These are phyloP conservation scores for Scytalidium lignicola DNA, from an alignment of 2,329 filamentous ascomycete species.

Conservation along the genomic window DNA sequence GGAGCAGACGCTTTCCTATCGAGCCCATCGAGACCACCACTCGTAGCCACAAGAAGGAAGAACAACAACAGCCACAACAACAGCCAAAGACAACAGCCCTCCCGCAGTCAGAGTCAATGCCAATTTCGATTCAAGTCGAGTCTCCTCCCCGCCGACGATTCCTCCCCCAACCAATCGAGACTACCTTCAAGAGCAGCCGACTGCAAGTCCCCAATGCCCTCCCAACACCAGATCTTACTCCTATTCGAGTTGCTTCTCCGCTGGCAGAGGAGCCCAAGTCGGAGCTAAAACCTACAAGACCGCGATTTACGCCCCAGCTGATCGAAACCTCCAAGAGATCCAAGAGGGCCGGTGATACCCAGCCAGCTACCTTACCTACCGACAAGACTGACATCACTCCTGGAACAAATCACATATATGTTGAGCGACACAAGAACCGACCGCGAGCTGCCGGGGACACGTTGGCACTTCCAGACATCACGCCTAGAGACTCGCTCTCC, in stretches of 20 bases:
- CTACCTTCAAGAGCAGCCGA: slow-evolving; percentile 57
- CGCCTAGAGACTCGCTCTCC: slow-evolving; percentile 32
- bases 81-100: no score
- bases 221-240: slow-evolving; percentile 53
- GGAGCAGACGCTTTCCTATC: slow-evolving; percentile 31
- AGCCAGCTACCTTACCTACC: slow-evolving; percentile 55
- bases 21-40: slow-evolving; percentile 38
- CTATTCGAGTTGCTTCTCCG: slow-evolving; percentile 30
- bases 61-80: slow-evolving; percentile 5
- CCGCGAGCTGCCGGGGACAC: slow-evolving; percentile 15
- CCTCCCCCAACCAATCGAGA: slow-evolving; percentile 67
- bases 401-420: slow-evolving; percentile 28
- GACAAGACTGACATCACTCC: slow-evolving; percentile 70
- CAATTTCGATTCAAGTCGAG: slow-evolving; percentile 5
- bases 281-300: slow-evolving; percentile 25
- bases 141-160: slow-evolving; percentile 51
- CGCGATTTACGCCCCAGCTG: slow-evolving; percentile 69
- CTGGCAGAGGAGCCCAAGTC: slow-evolving; percentile 26
- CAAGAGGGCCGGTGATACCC: slow-evolving; percentile 59
- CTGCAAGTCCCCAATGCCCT: slow-evolving; percentile 29
- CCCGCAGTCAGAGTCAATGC: background rate
- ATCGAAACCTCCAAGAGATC: slow-evolving; percentile 74
- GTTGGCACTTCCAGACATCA: slow-evolving; percentile 44
- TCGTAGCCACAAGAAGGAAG: slow-evolving; percentile 32
- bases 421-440: slow-evolving; percentile 8